Conservation (phyloP, 768 basidiomycete species). For the Naganishia kalamii region DNA sequence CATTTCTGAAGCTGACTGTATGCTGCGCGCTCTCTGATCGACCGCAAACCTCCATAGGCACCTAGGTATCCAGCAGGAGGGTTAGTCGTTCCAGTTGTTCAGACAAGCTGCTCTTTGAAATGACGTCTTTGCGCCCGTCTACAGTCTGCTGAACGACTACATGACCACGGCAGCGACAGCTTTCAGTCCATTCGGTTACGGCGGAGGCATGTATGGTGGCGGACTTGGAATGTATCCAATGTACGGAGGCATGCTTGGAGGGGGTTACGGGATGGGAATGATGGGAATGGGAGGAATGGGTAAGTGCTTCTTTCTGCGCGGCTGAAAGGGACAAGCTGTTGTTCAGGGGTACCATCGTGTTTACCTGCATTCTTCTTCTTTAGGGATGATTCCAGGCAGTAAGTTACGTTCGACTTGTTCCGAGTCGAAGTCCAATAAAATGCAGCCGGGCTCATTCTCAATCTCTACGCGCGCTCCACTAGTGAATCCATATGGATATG, state of each 20-base stretch:
- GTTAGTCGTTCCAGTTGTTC: not conserved
- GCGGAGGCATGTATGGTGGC: slow-evolving; percentile 2
- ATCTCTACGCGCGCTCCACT: not conserved
- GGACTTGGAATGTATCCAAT: not conserved
- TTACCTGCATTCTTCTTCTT: not conserved
- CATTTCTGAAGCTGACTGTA: not conserved
- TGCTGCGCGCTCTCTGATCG: not conserved
- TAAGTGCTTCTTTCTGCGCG: not conserved
- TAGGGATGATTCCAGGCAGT: slow-evolving; percentile 8
- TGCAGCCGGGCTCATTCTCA: not conserved
- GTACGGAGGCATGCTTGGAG: not conserved
- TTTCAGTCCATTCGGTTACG: not conserved
- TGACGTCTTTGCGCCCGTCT: not conserved
- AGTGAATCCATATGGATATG: slow-evolving; percentile 15
- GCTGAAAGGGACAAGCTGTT: not conserved
- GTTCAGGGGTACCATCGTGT: too few relatives aligned
- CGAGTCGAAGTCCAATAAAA: not conserved
- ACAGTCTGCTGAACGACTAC: slow-evolving; percentile 15
- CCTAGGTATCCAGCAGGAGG: slow-evolving; percentile 24
- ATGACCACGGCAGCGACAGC: slow-evolving; percentile 9
- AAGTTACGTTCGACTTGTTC: not conserved
- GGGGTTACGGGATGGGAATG: not conserved
- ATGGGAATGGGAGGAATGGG: slow-evolving; percentile 14
- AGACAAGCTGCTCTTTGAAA: not conserved
- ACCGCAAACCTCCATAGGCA: not conserved